phyloP scores from a whole-genome alignment of 805 yeast species.

The Maudiozyma bulderi region DNA sequence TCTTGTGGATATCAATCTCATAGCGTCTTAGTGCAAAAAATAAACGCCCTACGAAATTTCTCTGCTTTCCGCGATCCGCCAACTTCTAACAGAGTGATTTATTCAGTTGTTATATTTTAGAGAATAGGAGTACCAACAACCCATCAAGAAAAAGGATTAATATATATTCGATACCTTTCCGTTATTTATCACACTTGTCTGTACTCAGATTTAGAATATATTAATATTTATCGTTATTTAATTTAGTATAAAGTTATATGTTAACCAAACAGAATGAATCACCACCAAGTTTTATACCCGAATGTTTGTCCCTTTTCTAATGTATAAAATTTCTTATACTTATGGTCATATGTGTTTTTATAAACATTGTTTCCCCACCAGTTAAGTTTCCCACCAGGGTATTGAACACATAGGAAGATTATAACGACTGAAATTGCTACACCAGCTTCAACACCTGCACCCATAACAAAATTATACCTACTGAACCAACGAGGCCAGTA shows the following conservation, averaged over 20 bases:
- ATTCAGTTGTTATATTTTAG: too few species aligned
- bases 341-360: slow-evolving; percentile 31
- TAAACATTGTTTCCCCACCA: slow-evolving; percentile 60
- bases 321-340: slow-evolving; percentile 26
- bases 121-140: too few species aligned
- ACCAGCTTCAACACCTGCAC: slow-evolving; percentile 57
- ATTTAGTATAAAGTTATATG: not conserved
- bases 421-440: slow-evolving; percentile 49
- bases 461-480: slow-evolving; percentile 49
- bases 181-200: too few species aligned
- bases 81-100: too few species aligned
- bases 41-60: too few species aligned
- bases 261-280: not conserved
- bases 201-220: too few species aligned
- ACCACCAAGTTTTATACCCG: slow-evolving; percentile 44
- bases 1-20: too few species aligned
- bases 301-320: slow-evolving; percentile 37
- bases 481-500: slow-evolving; percentile 48
- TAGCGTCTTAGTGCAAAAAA: too few species aligned
- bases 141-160: too few species aligned
- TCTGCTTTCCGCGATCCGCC: too few species aligned
- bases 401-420: slow-evolving; percentile 44
- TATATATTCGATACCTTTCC: too few species aligned
- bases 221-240: not conserved
- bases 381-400: slow-evolving; percentile 31